Conservation (phyloP, 129 eudicot species). For the Daucus carota region DH1_v3.0 NC_030386.2:30553001-30553500, state of each 20-base stretch:
- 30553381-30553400: background rate
- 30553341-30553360: background rate
- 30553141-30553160: conserved; percentile 40
- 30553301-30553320: too few relatives aligned
- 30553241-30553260: background rate
- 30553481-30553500: conserved; percentile 58
- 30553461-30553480: conserved; percentile 51
- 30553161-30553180: background rate
- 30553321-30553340: background rate
- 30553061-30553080: background rate
- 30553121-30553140: conserved; percentile 14
- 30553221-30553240: background rate
- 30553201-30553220: background rate
- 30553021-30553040: background rate
- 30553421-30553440: conserved; percentile 53
- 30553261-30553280: too few relatives aligned
- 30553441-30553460: conserved; percentile 38
- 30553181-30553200: background rate
- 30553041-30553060: background rate
- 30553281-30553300: too few relatives aligned
- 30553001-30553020: background rate
- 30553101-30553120: conserved; percentile 31
- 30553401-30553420: conserved; percentile 10
- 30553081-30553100: conserved; percentile 41
- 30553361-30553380: background rate